Conservation (phyloP, 306 rosid species). For the Notholithocarpus densiflorus region DNA sequence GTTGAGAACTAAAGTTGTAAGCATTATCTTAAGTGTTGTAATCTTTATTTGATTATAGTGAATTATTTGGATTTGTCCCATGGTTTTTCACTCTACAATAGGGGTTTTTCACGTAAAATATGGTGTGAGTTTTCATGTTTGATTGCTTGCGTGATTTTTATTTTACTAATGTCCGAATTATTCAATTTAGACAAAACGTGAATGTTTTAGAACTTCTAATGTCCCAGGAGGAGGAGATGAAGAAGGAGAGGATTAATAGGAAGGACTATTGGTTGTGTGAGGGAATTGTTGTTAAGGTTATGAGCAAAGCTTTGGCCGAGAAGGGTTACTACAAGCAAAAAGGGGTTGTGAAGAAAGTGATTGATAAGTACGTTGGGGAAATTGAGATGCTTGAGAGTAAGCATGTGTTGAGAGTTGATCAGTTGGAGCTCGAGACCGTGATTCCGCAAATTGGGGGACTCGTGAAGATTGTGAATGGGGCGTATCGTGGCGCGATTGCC, state of each 20-base stretch:
- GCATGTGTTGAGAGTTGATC: conserved; percentile 90
- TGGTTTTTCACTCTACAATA: no score
- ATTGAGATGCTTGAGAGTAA: conserved; percentile 78
- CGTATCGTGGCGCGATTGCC: conserved; percentile 74
- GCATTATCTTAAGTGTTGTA: no score
- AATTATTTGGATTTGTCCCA: no score
- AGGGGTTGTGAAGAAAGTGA: conserved; percentile 73
- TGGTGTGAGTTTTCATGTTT: no score
- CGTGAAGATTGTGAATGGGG: conserved; percentile 87
- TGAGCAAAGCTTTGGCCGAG: conserved; percentile 85
- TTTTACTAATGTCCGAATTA: no score
- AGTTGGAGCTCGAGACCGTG: conserved; percentile 83
- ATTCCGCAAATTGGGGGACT: conserved; percentile 84
- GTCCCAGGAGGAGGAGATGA: conserved; percentile 88
- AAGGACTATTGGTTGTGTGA: conserved; percentile 83
- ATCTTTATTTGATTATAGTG: no score
- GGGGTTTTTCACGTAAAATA: no score
- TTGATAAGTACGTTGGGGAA: conserved; percentile 84
- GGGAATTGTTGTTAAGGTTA: conserved; percentile 76
- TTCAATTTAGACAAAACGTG: no score
- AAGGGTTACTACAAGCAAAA: conserved; percentile 89
- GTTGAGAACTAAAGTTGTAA: no score
- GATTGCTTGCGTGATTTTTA: no score
- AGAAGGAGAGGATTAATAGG: conserved; percentile 76
- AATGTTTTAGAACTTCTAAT: no score